Evolutionary conservation across 1,284 basidiomycete species (phyloP), one percentile per base, ranked within the genome.

Genomic region (Ganoderma boninense): DNA sequence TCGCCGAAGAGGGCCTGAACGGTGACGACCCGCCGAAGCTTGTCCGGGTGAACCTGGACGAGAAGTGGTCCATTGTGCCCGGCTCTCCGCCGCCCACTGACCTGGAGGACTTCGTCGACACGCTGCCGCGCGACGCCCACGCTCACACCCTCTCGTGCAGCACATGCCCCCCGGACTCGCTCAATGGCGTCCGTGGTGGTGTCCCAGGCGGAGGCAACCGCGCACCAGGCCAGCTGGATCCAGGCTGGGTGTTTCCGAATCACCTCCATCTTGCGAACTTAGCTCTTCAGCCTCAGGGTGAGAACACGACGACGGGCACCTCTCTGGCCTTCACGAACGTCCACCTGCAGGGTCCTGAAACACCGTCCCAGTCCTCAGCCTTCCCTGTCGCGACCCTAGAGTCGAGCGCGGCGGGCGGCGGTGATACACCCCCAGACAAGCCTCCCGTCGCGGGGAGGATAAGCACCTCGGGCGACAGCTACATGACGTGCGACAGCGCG

Each of bases 401-500:
- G 62, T 7, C 46, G 49, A 65, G 66, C 13, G 59, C 59, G 35
- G 49, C 65, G 26, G 43, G 59, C 43, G 60, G 38, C 56, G 56
- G 38, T 8, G 46, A 10, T 8, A 18, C 46, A 11, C 46, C 46
- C n/a, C 46, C 46, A 23, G n/a, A 49, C 46, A n/a, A 23, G 46
- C 23, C 46, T 11, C 8, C 46, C n/a, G 8, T 49, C 20, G 44
- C 18, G 46, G 46, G n/a, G n/a, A 49, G 8, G 16, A 68, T 72
- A 18, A 78, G 77, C 70, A 67, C 76, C 68, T 75, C 73, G 32
- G 78, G 75, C 59, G 77, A 77, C 64, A 79, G 79, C 56, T 79
- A 78, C 74, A 73, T 75, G 59, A 78, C 79, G 35, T 79, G 79
- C 73, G 79, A 78, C 68, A 79, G 79, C 68, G 62, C 44, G 43